Evolutionary conservation across 371 early-diverging fungal genomes (phyloP), one percentile per base, ranked within the genome.

Genomic region (Mortierella polycephala): DNA sequence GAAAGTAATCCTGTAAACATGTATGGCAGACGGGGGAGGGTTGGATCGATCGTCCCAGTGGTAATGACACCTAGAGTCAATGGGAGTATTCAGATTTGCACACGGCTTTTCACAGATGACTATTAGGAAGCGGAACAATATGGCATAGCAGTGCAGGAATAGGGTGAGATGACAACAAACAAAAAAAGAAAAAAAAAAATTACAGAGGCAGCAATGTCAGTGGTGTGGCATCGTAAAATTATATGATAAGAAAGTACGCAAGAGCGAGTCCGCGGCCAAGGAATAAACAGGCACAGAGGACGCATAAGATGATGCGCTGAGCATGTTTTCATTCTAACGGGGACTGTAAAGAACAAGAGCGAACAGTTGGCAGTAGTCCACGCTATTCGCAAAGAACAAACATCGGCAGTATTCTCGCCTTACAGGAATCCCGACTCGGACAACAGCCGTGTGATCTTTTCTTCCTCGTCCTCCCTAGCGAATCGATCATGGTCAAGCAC

Each of bases 391-490:
- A 42, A 12, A 37, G 49, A 53, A 46, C 7, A 14, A 10, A 46
- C 16, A 14, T 7, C 8, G 51, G 18, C 4, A 20, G 7, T 16
- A 60, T 41, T 13, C 7, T 21, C 7, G 41, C 18, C 46, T 63
- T 58, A 69, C 39, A 69, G 61, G 62, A 69, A 62, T 57, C 70
- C 70, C 16, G 70, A 69, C 45, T 69, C 70, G 41, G 58, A 42
- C n/a, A 69, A 47, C 60, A 69, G 23, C 39, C 70, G 51, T 7
- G 70, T 62, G n/a, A 69, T 69, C 59, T 63, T 69, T 57, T 69
- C 70, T 37, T 69, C 70, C 16, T 62, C 70, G 30, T 94, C 89
- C 83, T 94, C 94, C 76, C 91, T 90, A 18, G 20, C 18, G 18
- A 16, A 18, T 18, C 64, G 56, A 44, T 62, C 70, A 51, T 30